Percentiles rank a stretch among this genome's conserved stretches.
phyloP scores from a whole-genome alignment of 306 rosid species.

The Malus domestica region DNA sequence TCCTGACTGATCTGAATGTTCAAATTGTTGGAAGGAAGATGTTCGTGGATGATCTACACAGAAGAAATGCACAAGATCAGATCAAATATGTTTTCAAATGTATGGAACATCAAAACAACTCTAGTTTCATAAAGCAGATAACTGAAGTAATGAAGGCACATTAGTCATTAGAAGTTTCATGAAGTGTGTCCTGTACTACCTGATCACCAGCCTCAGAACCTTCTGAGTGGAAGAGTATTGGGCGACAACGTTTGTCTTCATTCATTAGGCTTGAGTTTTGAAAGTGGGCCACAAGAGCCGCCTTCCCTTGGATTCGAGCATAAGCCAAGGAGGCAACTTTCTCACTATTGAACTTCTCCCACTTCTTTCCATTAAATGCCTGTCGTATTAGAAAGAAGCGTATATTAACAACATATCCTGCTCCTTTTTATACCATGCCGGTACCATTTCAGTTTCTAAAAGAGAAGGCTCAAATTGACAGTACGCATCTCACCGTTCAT shows the following conservation, averaged over 20 bases:
- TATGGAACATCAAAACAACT: background rate
- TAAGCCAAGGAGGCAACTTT: constrained; percentile 88
- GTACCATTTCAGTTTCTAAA: constrained; percentile 5
- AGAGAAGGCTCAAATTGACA: background rate
- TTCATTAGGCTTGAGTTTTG: constrained; percentile 92
- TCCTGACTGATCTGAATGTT: constrained; percentile 31
- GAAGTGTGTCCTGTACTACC: constrained; percentile 30
- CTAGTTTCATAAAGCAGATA: background rate
- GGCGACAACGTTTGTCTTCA: constrained; percentile 90
- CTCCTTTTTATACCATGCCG: background rate
- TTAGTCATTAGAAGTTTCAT: background rate
- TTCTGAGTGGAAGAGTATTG: constrained; percentile 78
- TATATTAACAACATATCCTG: background rate
- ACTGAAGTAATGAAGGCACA: background rate
- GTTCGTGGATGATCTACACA: constrained; percentile 52
- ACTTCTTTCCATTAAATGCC: constrained; percentile 90
- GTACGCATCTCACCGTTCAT: background rate
- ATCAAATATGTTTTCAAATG: background rate
- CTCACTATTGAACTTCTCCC: constrained; percentile 90
- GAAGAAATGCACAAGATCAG: background rate
- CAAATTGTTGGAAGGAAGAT: constrained; percentile 52
- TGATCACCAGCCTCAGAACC: constrained; percentile 65
- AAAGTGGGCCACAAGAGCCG: constrained; percentile 84
- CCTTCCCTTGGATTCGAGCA: constrained; percentile 91
- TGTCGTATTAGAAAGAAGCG: constrained; percentile 18